Evolutionary conservation across 352 stramenopile species (phyloP), one percentile per base, ranked within the genome.

Genomic region (Ophiocytium majus): DNA sequence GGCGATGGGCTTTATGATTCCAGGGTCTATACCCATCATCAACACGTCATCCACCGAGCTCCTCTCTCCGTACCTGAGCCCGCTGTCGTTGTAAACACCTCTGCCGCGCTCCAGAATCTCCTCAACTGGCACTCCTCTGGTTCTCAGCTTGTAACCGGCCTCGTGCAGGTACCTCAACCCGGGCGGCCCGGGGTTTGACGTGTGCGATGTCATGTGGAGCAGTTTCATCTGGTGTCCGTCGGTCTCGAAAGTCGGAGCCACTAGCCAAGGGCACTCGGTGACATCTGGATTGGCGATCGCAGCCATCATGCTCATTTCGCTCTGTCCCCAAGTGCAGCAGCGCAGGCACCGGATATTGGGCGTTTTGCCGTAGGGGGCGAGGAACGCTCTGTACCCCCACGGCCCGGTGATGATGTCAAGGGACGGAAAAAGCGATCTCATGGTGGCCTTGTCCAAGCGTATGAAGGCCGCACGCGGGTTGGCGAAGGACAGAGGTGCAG

Each of bases 211-310:
- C 64, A 76, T 5, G 5, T 17, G 64, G 34, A 5, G 10, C 17
- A 76, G 64, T 17, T 76, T 76, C 31, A 37, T 37, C 34, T 76
- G 31, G 17, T 37, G 64, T 17, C 64, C 64, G 17, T 76, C 34
- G 34, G 64, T 76, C 64, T 37, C 34, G 17, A 76, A 76, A 5
- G 64, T 37, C 5, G 64, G 34, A 76, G 31, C 64, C 10, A 76
- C 64, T 5, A 76, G 34, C 64, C 64, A 76, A 5, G 64, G 64
- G 64, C 64, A 76, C 64, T 76, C 31, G 31, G 31, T 76, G 5
- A 37, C 17, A 10, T 37, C 43, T 14, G 5, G 43, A 57, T 57
- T 57, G 43, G 5, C 43, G 43, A 57, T 57, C 43, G 43, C 43
- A 14, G 43, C 43, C 43, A 57, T 57, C 43, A 57, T 57, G 5